phyloP scores from a whole-genome alignment of 208 protist genomes.

The Leishmania gerbilli region DNA sequence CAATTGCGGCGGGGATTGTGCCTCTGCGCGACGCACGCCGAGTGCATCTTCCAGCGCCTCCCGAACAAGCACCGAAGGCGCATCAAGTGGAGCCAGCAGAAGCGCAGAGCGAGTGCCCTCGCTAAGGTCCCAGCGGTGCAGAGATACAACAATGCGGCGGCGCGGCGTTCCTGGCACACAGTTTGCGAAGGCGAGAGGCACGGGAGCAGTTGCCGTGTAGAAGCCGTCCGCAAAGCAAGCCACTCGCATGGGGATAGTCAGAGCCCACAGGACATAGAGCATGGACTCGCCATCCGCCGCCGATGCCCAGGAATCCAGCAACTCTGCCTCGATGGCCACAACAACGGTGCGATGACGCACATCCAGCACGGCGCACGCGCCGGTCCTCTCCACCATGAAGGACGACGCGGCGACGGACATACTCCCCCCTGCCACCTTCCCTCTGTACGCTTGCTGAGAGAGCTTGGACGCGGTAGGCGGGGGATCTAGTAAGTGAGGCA shows the following conservation, averaged over 20 bases:
- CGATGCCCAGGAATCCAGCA: conserved; percentile 2
- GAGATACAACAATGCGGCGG: conserved; percentile 2
- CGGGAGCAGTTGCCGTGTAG: conserved; percentile 21
- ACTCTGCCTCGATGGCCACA: conserved; percentile 15
- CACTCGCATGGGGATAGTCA: conserved; percentile 14
- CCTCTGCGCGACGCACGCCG: background rate
- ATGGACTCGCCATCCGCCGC: background rate
- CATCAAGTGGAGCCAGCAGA: conserved; percentile 9
- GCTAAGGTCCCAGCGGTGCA: conserved; percentile 36
- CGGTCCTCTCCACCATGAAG: conserved; percentile 21
- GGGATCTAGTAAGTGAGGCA: background rate
- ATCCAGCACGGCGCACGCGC: conserved; percentile 15
- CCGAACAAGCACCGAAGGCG: background rate
- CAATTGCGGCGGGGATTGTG: background rate
- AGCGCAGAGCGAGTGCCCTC: conserved; percentile 29
- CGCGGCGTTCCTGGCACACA: background rate
- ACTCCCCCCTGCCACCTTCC: background rate
- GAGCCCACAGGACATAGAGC: conserved; percentile 28
- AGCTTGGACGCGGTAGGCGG: no score
- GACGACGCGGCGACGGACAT: conserved; percentile 23
- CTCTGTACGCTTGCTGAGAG: background rate
- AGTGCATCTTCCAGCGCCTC: conserved; percentile 4
- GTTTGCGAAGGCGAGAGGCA: conserved; percentile 23
- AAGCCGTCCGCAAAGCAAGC: conserved; percentile 29
- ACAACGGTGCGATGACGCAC: conserved; percentile 24